Percentiles rank a stretch among this genome's conserved stretches.
These are phyloP conservation scores for Blastobotrys parvus DNA, from an alignment of 805 yeast genomes.

Conservation along the genomic window DNA sequence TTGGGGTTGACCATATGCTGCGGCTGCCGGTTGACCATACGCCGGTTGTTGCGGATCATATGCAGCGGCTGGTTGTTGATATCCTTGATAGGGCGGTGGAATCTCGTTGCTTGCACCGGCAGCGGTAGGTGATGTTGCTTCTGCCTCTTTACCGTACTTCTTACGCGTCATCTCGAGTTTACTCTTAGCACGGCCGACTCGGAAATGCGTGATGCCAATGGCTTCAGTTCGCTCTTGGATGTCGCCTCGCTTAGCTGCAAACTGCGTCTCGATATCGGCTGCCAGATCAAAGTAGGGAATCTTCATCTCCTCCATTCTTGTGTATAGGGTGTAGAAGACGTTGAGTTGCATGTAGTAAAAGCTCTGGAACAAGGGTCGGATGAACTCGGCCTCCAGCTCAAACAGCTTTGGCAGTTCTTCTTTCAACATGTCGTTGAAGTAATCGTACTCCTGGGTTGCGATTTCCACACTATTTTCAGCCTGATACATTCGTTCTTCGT, in stretches of 20 bases:
- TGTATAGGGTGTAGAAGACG: conserved; percentile 87
- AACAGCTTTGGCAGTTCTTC: conserved; percentile 83
- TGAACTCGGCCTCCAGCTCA: conserved; percentile 82
- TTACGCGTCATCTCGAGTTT: conserved; percentile 78
- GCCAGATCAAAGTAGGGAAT: conserved; percentile 90
- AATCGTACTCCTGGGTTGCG: conserved; percentile 93
- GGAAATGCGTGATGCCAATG: conserved; percentile 84
- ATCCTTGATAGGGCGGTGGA: conserved; percentile 32
- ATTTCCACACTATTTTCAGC: conserved; percentile 84
- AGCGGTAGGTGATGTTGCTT: conserved; percentile 33
- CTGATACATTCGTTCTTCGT: conserved; percentile 81
- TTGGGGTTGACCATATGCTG: conserved; percentile 17
- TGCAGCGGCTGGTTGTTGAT: conserved; percentile 26
- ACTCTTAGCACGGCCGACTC: conserved; percentile 76
- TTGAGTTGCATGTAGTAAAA: conserved; percentile 97
- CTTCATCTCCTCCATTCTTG: conserved; percentile 89
- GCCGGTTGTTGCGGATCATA: conserved; percentile 31
- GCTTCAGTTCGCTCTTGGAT: conserved; percentile 85
- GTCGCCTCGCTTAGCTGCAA: conserved; percentile 74
- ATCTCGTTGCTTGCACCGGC: conserved; percentile 24
- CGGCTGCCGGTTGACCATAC: conserved; percentile 23
- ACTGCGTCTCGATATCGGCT: conserved; percentile 77
- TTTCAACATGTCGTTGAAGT: conserved; percentile 91
- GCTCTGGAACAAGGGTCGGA: conserved; percentile 87
- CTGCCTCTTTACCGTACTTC: conserved; percentile 39